phyloP scores from a whole-genome alignment of 2,329 filamentous ascomycete species.

The Cryphonectria nitschkei region DNA sequence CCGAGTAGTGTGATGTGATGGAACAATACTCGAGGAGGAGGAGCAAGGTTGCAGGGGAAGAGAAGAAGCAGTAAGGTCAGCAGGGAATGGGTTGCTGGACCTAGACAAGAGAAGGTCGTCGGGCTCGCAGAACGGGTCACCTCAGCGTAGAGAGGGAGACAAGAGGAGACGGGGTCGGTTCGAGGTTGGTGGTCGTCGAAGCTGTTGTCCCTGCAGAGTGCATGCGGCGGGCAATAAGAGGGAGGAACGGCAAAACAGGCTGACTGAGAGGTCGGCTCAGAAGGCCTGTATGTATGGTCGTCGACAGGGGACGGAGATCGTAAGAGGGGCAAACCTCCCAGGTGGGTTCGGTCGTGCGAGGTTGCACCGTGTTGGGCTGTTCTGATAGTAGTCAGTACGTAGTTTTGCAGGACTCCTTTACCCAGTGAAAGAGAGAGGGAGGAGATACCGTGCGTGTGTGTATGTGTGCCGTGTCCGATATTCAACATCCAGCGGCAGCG shows the following conservation, averaged over 20 bases:
- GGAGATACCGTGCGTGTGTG: not conserved
- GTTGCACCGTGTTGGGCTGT: not conserved
- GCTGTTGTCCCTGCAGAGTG: not conserved
- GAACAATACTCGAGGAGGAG: not conserved
- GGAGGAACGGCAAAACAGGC: not conserved
- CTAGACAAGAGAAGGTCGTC: not conserved
- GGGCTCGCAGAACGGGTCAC: slow-evolving; percentile 6
- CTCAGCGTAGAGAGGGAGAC: not conserved
- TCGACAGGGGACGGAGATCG: slow-evolving; percentile 11
- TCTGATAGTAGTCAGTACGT: not conserved
- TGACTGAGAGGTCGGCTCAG: not conserved
- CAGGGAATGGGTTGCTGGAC: not conserved
- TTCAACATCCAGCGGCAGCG: not conserved
- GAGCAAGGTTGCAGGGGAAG: slow-evolving; percentile 18
- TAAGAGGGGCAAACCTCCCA: not conserved
- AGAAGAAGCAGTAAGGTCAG: slow-evolving; percentile 16
- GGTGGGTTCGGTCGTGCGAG: not conserved
- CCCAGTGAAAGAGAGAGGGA: not conserved
- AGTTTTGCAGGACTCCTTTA: not conserved
- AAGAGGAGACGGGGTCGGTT: not conserved
- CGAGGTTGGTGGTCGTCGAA: not conserved
- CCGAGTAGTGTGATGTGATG: slow-evolving; percentile 3
- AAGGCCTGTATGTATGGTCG: not conserved
- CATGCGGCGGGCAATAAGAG: slow-evolving; percentile 3
- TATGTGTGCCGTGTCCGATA: not conserved